Conservation (phyloP, 2,329 filamentous ascomycete genomes). For the Xylaria sp. region DNA sequence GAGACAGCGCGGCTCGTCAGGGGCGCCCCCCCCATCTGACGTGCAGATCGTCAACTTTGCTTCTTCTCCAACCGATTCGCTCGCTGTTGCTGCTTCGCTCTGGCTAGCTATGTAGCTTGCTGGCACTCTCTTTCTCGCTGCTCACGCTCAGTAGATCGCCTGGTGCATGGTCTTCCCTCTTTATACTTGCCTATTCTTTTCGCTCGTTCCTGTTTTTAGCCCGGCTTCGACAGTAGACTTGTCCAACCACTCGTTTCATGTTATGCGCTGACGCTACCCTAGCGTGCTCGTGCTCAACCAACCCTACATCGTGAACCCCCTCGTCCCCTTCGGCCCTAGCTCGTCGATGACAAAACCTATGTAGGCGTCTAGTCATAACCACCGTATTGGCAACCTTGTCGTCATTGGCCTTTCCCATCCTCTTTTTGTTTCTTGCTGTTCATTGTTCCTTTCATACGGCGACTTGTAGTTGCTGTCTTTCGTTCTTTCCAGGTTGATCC, state of each 20-base stretch:
- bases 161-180: conserved; percentile 38
- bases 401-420: conserved; percentile 20
- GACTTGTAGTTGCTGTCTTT: conserved; percentile 48
- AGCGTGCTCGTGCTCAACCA: neutral
- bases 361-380: conserved; percentile 25
- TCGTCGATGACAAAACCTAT: conserved; percentile 3
- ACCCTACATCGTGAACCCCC: conserved; percentile 42
- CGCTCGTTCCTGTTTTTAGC: conserved; percentile 22
- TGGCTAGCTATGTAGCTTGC: neutral
- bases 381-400: neutral
- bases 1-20: conserved; percentile 11
- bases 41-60: conserved; percentile 36
- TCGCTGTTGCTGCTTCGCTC: neutral
- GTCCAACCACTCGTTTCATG: conserved; percentile 30
- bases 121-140: conserved; percentile 15
- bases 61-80: conserved; percentile 41
- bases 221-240: conserved; percentile 12
- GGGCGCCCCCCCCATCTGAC: conserved; percentile 13
- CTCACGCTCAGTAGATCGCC: conserved; percentile 13
- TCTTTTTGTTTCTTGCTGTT: conserved; percentile 36
- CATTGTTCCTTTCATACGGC: conserved; percentile 42
- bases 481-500: conserved; percentile 69
- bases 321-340: conserved; percentile 38
- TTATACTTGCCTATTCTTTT: neutral
- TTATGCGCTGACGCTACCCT: conserved; percentile 33